Evolutionary conservation across 768 basidiomycete genomes (phyloP), one percentile per base, ranked within the genome.

Genomic region (Nidularia pulvinata): DNA sequence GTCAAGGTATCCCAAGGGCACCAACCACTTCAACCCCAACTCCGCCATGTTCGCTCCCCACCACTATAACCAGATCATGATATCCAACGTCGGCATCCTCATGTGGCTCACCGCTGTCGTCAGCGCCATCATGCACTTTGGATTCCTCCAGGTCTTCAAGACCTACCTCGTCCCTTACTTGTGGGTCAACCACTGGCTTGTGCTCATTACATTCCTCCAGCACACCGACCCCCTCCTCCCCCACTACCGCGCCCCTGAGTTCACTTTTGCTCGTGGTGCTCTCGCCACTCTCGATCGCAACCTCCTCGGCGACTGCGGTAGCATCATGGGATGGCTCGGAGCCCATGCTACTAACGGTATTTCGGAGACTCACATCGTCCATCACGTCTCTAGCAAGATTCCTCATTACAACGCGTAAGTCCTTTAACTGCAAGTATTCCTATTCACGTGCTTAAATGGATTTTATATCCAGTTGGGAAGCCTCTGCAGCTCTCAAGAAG

Each of bases 321-420:
- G 71, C 43, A 60, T 95, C 61, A 86, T 91, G 80, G 93, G 78
- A 46, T 94, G 89, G 82, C 81, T 98, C 57, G 95, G 95, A 43
- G 85, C 86, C 1, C 82, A 85, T 61, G 82, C 89, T 51, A 92
- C 95, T 30, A 87, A 96, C 69, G 93, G 95, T 60, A 95, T 97
- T 66, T 93, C 91, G 3, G 93, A 96, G 77, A 96, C 93, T 33
- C 94, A 96, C 68, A 88, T 97, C 53, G 73, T 85, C 22, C 96
- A 98, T 72, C 96, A 98, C 70, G 83, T 96, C 55, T 85, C 81
- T 56, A 92, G 89, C 82, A 96, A 95, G 76, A 98, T 99, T 58
- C 96, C 96, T 16, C 96, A 99, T 69, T 98, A 94, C 69, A 76
- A 93, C 57, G 91, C 91, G 74, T 87, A 63, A 61, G 82, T 74